phyloP scores from a whole-genome alignment of 768 basidiomycete species.

The Albatrellus ellisii region DNA sequence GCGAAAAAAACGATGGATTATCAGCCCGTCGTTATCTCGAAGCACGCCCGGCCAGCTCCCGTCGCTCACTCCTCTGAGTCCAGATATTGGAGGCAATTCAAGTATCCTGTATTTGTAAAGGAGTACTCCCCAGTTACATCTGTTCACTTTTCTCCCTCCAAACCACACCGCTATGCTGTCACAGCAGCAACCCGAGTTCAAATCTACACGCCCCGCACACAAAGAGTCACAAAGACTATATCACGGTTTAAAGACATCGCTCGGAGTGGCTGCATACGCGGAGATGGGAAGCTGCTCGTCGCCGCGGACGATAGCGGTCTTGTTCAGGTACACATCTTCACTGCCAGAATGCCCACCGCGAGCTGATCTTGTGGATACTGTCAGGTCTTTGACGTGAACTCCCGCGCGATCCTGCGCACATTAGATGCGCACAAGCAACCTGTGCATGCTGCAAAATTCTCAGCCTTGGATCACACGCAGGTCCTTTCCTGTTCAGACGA shows the following conservation, averaged over 20 bases:
- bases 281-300: slow-evolving; percentile 88
- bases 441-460: slow-evolving; percentile 91
- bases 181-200: slow-evolving; percentile 90
- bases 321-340: slow-evolving; percentile 41
- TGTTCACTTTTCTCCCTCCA: slow-evolving; percentile 77
- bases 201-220: slow-evolving; percentile 92
- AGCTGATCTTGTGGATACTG: not conserved
- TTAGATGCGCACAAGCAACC: slow-evolving; percentile 93
- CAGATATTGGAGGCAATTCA: slow-evolving; percentile 79
- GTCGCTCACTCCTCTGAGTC: slow-evolving; percentile 62
- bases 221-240: slow-evolving; percentile 93
- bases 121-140: slow-evolving; percentile 95
- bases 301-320: slow-evolving; percentile 93
- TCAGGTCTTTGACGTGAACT: slow-evolving; percentile 83
- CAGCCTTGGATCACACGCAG: slow-evolving; percentile 64
- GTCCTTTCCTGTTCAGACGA: slow-evolving; percentile 95
- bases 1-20: slow-evolving; percentile 74
- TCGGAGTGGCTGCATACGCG: slow-evolving; percentile 75
- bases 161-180: slow-evolving; percentile 91
- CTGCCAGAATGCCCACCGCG: not conserved
- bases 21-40: slow-evolving; percentile 55
- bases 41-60: slow-evolving; percentile 41
- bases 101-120: slow-evolving; percentile 87
- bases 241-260: slow-evolving; percentile 96
- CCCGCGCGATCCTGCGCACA: slow-evolving; percentile 84